Conservation (phyloP, 331 rosid species). For the Malus hybrid region DNA sequence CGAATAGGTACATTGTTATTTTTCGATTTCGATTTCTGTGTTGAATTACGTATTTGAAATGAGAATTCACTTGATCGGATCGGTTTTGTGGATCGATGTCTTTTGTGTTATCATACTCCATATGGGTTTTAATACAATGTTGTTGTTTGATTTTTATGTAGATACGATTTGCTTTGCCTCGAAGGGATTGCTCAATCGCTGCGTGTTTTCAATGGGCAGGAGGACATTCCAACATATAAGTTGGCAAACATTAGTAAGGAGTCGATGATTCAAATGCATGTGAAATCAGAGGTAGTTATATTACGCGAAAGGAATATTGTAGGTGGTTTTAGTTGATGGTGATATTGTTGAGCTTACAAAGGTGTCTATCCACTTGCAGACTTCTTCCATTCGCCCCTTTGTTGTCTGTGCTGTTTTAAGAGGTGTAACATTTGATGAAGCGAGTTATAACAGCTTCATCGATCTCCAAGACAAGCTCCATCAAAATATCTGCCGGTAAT, state of each 20-base stretch:
- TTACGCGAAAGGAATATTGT: neutral
- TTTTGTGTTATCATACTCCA: neutral
- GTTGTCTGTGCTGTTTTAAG: conserved; percentile 89
- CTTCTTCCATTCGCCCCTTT: conserved; percentile 63
- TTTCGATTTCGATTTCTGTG: neutral
- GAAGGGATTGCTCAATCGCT: conserved; percentile 97
- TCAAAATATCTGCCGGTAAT: conserved; percentile 94
- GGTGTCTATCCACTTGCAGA: conserved; percentile 31
- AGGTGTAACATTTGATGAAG: conserved; percentile 67
- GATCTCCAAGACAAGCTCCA: conserved; percentile 99
- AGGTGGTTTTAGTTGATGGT: neutral
- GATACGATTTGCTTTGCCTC: conserved; percentile 94
- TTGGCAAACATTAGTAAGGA: conserved; percentile 53
- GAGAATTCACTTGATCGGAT: neutral
- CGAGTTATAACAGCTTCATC: conserved; percentile 81
- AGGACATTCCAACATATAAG: conserved; percentile 56
- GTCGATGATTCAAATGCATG: conserved; percentile 69
- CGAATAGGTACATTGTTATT: conserved; percentile 51
- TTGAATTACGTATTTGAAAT: neutral
- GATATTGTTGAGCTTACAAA: neutral
- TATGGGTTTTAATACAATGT: neutral
- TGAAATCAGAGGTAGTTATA: conserved; percentile 70
- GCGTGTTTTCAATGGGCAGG: conserved; percentile 48
- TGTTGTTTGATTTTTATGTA: conserved; percentile 13
- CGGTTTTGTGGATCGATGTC: neutral